Base-by-base conservation (phyloP, 805 yeast genomes). In the Dipodascus albidus region DNA sequence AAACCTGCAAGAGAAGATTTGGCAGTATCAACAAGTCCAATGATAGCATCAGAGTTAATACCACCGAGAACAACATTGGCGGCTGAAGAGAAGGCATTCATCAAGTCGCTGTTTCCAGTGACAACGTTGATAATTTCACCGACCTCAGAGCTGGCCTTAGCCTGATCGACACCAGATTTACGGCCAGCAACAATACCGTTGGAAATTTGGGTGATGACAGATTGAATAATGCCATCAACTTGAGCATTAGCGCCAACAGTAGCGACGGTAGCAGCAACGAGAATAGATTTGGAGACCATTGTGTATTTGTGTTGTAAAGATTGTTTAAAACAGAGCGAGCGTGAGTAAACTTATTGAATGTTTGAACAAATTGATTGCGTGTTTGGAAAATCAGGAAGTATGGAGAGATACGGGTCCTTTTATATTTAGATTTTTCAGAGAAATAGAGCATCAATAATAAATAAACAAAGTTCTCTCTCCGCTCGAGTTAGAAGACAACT, bases 101-200 rank as follows among this genome's bases (percentile, higher is more conserved):
- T 17, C 14, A 47, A 14, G 24, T 23, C 49, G 19, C 19, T 15
- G 31, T 47, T 47, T 4, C 27, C 27, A 8, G n/a, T 22, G n/a
- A 47, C 19, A 23, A 22, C 31, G 49, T 8, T 15, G 6, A 23
- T 14, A n/a, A 47, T 47, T 4, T 47, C 31, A 47, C 27, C 49
- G 31, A 47, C 49, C n/a, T 47, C 49, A 47, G 49, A 47, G 19
- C 17, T 15, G 22, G 31, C 49, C 31, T 47, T 21, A 19, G 49
- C 49, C 19, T 9, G 8, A 19, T 21, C 31, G n/a, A 47, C 49
- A 23, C 49, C 31, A 17, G 49, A 47, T 15, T 22, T 4, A 27
- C 31, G 49, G n/a, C 31, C 49, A n/a, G 24, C 49, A 19, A 47
- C 49, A n/a, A 47, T 47, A 22, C 49, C 49, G 31, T 47, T 23